These are phyloP conservation scores for Coffea humblotiana DNA, from an alignment of 305 asterid genomes.

Conservation along the genomic window DNA sequence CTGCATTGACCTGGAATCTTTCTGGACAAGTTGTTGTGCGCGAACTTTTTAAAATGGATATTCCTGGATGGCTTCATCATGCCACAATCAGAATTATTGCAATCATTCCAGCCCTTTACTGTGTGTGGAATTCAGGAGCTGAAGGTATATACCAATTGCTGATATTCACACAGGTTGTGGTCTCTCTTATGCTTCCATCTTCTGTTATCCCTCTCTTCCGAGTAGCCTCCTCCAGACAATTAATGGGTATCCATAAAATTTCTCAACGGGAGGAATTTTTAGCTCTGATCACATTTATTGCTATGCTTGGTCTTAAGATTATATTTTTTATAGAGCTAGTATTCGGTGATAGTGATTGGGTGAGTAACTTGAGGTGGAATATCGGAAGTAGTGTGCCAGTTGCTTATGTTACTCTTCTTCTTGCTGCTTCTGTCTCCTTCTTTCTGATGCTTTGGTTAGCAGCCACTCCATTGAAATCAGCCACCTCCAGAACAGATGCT, in stretches of 20 bases:
- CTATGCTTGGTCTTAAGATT: slow-evolving; percentile 68
- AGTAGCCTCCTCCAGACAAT: slow-evolving; percentile 75
- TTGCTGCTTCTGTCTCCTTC: slow-evolving; percentile 54
- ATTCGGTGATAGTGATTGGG: slow-evolving; percentile 94
- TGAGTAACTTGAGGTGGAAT: slow-evolving; percentile 71
- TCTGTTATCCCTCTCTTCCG: slow-evolving; percentile 85
- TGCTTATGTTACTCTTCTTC: slow-evolving; percentile 62
- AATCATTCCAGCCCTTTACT: slow-evolving; percentile 71
- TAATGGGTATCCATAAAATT: slow-evolving; percentile 71
- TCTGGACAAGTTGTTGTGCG: slow-evolving; percentile 64
- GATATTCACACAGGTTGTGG: slow-evolving; percentile 73
- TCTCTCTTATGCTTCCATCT: slow-evolving; percentile 89
- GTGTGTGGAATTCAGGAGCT: slow-evolving; percentile 81
- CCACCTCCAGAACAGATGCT: slow-evolving; percentile 47
- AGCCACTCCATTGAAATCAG: slow-evolving; percentile 83
- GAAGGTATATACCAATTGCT: slow-evolving; percentile 85
- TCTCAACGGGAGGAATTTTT: slow-evolving; percentile 64
- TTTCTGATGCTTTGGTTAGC: slow-evolving; percentile 81
- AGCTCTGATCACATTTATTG: slow-evolving; percentile 55
- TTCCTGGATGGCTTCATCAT: slow-evolving; percentile 94
- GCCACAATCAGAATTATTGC: slow-evolving; percentile 79
- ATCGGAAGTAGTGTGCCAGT: slow-evolving; percentile 56
- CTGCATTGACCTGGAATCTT: slow-evolving; percentile 72
- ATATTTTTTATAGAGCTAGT: slow-evolving; percentile 79
- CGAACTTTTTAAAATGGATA: slow-evolving; percentile 64